phyloP scores from a whole-genome alignment of 2,329 filamentous ascomycete genomes.

The Colletotrichum limetticola region DNA sequence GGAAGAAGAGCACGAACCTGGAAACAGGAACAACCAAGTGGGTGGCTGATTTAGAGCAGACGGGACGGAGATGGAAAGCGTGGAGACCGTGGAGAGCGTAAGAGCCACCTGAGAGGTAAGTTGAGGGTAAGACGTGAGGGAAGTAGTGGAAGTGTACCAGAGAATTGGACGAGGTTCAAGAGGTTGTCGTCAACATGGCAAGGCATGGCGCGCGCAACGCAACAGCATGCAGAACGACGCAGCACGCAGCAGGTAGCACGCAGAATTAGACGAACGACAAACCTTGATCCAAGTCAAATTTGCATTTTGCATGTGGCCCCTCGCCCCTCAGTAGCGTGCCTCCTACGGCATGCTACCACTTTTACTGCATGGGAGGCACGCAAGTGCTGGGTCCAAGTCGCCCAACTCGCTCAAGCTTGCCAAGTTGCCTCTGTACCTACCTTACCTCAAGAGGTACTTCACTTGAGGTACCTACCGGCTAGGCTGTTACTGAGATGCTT shows the following conservation, averaged over 20 bases:
- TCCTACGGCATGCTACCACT: constrained; percentile 9
- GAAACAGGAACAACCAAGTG: neutral
- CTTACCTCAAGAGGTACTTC: neutral
- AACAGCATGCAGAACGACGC: neutral
- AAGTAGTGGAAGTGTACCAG: no score
- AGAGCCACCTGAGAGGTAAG: neutral
- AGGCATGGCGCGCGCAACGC: neutral
- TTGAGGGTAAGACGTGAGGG: neutral
- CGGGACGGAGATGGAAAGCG: neutral
- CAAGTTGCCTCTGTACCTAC: no score
- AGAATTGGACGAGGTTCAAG: neutral
- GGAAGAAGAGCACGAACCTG: constrained; percentile 6
- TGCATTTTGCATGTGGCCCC: constrained; percentile 36
- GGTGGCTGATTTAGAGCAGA: neutral
- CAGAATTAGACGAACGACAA: constrained; percentile 26
- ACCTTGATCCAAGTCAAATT: constrained; percentile 36
- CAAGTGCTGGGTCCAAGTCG: no score
- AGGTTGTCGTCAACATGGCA: constrained; percentile 33
- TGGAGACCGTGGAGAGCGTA: neutral
- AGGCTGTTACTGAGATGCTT: neutral
- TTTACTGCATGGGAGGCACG: neutral
- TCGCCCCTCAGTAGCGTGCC: constrained; percentile 32
- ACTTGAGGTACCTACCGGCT: neutral
- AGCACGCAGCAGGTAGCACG: neutral
- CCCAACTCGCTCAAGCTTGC: no score